A percentile compares a stretch with the other conserved stretches of the same genome.
phyloP scores from a whole-genome alignment of 495 filamentous ascomycete species.

The Cenococcum geophilum region DNA sequence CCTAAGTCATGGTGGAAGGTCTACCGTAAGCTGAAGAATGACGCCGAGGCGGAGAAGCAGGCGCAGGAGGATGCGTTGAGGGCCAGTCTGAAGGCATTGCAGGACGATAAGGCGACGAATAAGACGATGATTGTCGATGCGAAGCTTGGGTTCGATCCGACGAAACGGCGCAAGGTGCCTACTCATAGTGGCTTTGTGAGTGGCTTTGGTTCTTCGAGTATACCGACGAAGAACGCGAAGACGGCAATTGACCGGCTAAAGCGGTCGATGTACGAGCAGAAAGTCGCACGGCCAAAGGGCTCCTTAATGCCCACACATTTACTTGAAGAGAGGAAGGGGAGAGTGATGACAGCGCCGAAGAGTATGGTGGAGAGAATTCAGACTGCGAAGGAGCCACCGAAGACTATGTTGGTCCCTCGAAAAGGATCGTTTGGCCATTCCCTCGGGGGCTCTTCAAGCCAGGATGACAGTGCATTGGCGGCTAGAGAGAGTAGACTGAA shows the following conservation, averaged over 20 bases:
- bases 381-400: neutral
- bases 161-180: neutral
- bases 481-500: neutral
- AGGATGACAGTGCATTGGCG: neutral
- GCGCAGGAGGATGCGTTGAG: constrained; percentile 23
- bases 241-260: constrained; percentile 19
- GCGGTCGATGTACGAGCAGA: constrained; percentile 18
- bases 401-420: neutral
- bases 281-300: constrained; percentile 16
- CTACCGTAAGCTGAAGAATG: constrained; percentile 42
- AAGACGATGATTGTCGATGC: constrained; percentile 23
- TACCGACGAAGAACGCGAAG: constrained; percentile 22
- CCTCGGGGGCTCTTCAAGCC: neutral
- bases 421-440: neutral
- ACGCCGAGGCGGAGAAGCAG: constrained; percentile 26
- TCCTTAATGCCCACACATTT: constrained; percentile 15
- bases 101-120: constrained; percentile 20
- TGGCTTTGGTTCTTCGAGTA: neutral
- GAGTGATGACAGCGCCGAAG: constrained; percentile 12
- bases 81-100: constrained; percentile 18
- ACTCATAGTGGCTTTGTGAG: neutral
- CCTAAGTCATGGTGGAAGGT: constrained; percentile 58
- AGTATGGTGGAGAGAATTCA: constrained; percentile 2
- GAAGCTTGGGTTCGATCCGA: constrained; percentile 8
- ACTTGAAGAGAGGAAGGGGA: constrained; percentile 16